Percentiles rank a stretch among this genome's conserved stretches.
Conservation (phyloP, 306 rosid species). For the Erythrophleum fordii region DNA sequence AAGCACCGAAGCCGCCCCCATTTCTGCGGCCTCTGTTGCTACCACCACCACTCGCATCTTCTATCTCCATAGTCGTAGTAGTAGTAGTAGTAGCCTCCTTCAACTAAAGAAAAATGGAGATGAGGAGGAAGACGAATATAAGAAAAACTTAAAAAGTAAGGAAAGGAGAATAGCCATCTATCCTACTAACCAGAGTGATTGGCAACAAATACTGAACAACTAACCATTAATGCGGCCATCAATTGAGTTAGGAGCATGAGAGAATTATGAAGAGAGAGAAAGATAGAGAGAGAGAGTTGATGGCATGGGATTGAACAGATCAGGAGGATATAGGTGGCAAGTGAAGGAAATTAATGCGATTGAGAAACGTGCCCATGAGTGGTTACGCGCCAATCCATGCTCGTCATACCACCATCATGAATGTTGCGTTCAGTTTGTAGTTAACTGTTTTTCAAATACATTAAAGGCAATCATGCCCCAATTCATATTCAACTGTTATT, state of each 20-base stretch:
- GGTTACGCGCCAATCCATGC: background rate
- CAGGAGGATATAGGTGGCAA: conserved; percentile 49
- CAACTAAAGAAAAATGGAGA: background rate
- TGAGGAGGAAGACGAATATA: background rate
- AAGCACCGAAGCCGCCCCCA: conserved; percentile 15
- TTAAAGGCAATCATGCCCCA: background rate
- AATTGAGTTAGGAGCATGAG: conserved; percentile 29
- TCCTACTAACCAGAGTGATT: background rate
- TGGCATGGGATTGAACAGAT: conserved; percentile 36
- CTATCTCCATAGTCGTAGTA: conserved; percentile 57
- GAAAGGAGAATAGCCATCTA: background rate
- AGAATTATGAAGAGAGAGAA: conserved; percentile 60
- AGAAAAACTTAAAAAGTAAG: background rate
- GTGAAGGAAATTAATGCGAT: conserved; percentile 54
- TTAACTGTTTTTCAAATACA: background rate
- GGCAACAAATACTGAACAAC: conserved; percentile 70
- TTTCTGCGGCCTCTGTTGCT: conserved; percentile 19
- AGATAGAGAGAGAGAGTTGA: conserved; percentile 25
- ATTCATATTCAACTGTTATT: background rate
- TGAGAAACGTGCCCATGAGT: conserved; percentile 12
- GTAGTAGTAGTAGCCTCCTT: background rate
- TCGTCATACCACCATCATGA: conserved; percentile 33
- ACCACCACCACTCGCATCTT: conserved; percentile 29
- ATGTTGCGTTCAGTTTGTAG: conserved; percentile 32
- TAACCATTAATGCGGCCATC: conserved; percentile 48